Conservation (phyloP, 495 filamentous ascomycete genomes). For the Tetracladium setigerum region DNA sequence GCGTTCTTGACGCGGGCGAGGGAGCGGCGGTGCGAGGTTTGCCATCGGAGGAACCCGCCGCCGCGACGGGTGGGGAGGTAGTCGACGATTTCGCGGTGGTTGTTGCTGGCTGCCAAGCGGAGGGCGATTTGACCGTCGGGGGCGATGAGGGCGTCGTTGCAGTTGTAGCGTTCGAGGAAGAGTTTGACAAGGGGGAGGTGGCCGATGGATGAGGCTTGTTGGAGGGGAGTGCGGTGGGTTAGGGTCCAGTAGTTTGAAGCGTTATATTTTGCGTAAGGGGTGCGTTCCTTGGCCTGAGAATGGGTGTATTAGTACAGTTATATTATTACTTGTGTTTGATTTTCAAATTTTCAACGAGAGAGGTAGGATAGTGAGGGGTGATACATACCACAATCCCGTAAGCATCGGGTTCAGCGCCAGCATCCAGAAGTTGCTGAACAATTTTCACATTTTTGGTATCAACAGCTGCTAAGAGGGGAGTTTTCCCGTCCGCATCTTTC, state of each 20-base stretch:
- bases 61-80: constrained; percentile 6
- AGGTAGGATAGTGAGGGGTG: neutral
- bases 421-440: neutral
- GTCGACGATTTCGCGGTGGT: constrained; percentile 6
- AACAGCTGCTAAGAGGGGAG: constrained; percentile 3
- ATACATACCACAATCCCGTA: constrained; percentile 3
- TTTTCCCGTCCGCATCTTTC: neutral
- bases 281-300: no score
- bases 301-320: no score
- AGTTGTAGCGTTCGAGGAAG: constrained; percentile 7
- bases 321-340: no score
- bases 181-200: constrained; percentile 6
- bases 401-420: constrained; percentile 3
- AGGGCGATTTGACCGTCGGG: constrained; percentile 12
- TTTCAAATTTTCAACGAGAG: neutral
- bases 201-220: constrained; percentile 4
- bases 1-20: constrained; percentile 19
- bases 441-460: neutral
- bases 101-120: constrained; percentile 8
- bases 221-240: constrained; percentile 3
- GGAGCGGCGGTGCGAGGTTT: constrained; percentile 7
- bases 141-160: constrained; percentile 9
- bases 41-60: constrained; percentile 10
- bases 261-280: no score
- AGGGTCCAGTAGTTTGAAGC: no score